Base-by-base conservation (phyloP, 2,329 filamentous ascomycete species). In the Fonsecaea erecta region DNA sequence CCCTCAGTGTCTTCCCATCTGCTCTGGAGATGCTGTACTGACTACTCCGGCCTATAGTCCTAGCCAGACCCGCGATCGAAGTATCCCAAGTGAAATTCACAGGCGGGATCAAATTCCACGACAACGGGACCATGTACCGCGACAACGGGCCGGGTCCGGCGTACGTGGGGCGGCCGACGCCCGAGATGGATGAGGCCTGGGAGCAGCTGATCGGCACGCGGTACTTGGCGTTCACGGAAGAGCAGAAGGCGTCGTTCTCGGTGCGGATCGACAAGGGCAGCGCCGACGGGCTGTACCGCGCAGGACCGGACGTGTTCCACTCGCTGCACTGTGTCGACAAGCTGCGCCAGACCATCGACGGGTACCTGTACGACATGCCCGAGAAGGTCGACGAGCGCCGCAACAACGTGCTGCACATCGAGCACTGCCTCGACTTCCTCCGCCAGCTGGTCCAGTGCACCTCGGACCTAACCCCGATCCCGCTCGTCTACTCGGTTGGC, bases 181-280 rank as follows among this genome's bases (percentile, higher is more conserved):
- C 54, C 3, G 54, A 43, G 34, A 57, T 57, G 34, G 54, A 57
- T 35, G 34, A 57, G n/a, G 54, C 54, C 3, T 57, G 54, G 52
- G 54, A 43, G 24, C 18, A 46, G n/a, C 54, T 57, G 54, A 55
- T 55, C 52, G 52, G 52, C 30, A 55, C 52, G 30, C 52, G 52
- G 14, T 55, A 34, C 52, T 30, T 55, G 6, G 52, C 52, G 14
- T 55, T 55, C 52, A 55, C 52, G 5, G 52, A 55, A 11, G 52
- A 35, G 3, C 52, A 55, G 24, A 55, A 35, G 32, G 28, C 30
- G 30, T 55, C 52, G 28, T 55, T 55, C 52, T 34, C 28, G 6
- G 52, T 55, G 14, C 30, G 52, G 7, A 55, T 57, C 54, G 54
- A 57, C 54, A 57, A 57, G 21, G 52, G 52, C 28, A 55, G 52